Evolutionary conservation across 1,284 basidiomycete species (phyloP), one percentile per base, ranked within the genome.

Genomic region (Boletus sp.): DNA sequence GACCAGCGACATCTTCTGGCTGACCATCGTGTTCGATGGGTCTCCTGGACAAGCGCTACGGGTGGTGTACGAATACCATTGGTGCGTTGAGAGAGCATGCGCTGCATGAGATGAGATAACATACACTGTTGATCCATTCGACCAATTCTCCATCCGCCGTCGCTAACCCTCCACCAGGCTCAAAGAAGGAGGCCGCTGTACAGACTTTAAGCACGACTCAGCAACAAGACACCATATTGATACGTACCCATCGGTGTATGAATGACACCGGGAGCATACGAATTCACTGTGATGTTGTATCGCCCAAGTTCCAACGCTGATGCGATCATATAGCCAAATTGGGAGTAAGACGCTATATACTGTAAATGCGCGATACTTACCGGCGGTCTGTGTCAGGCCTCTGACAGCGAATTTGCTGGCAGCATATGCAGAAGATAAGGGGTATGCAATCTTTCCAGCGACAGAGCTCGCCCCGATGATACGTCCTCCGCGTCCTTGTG

Each of bases 401-500:
- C 70, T 67, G 16, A 73, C 29, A 7, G 70, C 72, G 37, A 72
- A 74, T 37, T 73, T 73, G 48, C 64, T 70, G 12, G 73, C 65
- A 9, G 48, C 43, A 53, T 74, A 73, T 2, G 63, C 57, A 1
- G 39, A 35, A 24, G 9, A 4, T 36, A 36, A 36, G 1, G 35
- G 35, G 13, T 6, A 36, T 36, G 65, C 64, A 11, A 56, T 0
- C 49, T 66, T 68, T 15, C 72, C 70, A 4, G 57, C 52, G 4
- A 64, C 0, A 7, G 72, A 74, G 15, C 65, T 70, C 15, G 71
- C 68, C 5, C 72, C 76, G 16, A 79, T 72, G 22, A 78, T 70
- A 9, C 74, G 60, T 6, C 78, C 77, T 3, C 76, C 75, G 20
- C 62, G 64, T 37, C 73, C 75, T 63, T 76, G 75, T 53, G 59